phyloP scores from a whole-genome alignment of 225 moss, liverwort and hornwort species.

The Marchantia polymorpha region DNA sequence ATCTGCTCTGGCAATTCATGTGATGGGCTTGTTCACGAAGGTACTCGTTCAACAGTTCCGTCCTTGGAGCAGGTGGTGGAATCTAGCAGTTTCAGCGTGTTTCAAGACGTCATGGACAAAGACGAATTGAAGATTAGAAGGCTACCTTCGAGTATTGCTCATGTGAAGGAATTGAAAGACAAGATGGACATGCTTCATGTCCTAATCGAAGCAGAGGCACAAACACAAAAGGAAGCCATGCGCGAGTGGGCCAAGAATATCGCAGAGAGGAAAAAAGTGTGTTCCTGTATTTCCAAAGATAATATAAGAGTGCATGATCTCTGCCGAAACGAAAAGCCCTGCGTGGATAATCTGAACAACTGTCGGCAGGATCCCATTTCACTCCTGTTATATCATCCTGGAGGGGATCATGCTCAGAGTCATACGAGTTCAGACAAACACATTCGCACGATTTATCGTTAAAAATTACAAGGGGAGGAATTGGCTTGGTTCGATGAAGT shows the following conservation, averaged over 20 bases:
- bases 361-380: no score
- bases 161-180: constrained; percentile 49
- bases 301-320: background rate
- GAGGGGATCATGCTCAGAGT: no score
- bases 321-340: background rate
- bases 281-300: background rate
- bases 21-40: no score
- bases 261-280: constrained; percentile 46
- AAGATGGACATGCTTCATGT: constrained; percentile 38
- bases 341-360: no score
- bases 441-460: no score
- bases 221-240: constrained; percentile 47
- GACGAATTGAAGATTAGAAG: constrained; percentile 40
- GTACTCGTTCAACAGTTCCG: background rate
- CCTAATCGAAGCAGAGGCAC: constrained; percentile 46
- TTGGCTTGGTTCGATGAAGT: no score
- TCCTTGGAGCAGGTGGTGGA: constrained; percentile 31
- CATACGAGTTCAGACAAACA: no score
- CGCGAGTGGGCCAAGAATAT: constrained; percentile 64
- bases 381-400: no score
- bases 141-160: constrained; percentile 39
- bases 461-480: no score
- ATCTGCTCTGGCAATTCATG: no score
- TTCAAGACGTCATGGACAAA: constrained; percentile 44
- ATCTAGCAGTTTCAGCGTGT: constrained; percentile 11